phyloP scores from a whole-genome alignment of 805 yeast species.

The Deakozyma indianensis region DNA sequence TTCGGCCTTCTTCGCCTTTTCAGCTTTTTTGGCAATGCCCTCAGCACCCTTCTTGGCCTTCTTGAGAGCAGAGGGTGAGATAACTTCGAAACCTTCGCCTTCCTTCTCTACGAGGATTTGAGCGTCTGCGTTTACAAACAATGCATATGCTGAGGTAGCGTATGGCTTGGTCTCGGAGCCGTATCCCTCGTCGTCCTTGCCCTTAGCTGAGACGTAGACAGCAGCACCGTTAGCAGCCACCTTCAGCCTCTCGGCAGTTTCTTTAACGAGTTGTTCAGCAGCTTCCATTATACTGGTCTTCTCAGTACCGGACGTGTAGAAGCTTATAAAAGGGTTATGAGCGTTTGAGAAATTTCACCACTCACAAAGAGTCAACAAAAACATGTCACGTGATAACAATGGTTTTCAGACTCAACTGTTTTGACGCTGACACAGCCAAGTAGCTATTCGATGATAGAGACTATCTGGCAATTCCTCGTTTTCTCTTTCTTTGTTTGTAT shows the following conservation, averaged over 20 bases:
- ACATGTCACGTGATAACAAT: too few relatives aligned
- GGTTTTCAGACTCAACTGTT: too few relatives aligned
- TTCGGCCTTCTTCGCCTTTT: conserved; percentile 43
- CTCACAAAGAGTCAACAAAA: too few relatives aligned
- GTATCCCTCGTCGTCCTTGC: conserved; percentile 31
- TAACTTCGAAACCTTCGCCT: conserved; percentile 54
- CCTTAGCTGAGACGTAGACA: conserved; percentile 55
- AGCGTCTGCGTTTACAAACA: conserved; percentile 30
- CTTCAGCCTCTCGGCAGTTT: conserved; percentile 9
- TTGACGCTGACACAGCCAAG: too few relatives aligned
- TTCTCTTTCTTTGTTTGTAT: too few relatives aligned
- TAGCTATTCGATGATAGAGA: too few relatives aligned
- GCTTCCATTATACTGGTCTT: too few relatives aligned
- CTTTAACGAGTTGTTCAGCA: conserved; percentile 6
- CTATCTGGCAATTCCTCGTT: too few relatives aligned
- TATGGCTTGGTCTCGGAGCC: conserved; percentile 59
- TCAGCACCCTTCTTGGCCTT: conserved; percentile 95
- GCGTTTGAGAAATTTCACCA: too few relatives aligned
- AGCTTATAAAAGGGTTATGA: too few relatives aligned
- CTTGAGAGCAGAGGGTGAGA: conserved; percentile 81
- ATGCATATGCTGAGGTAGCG: conserved; percentile 74
- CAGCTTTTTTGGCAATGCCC: conserved; percentile 69
- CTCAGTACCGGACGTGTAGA: too few relatives aligned
- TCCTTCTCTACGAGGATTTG: conserved; percentile 51
- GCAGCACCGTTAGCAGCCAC: conserved; percentile 4